These are phyloP conservation scores for Botryosphaeria agaves DNA, from an alignment of 2,329 filamentous ascomycete species.

Conservation along the genomic window DNA sequence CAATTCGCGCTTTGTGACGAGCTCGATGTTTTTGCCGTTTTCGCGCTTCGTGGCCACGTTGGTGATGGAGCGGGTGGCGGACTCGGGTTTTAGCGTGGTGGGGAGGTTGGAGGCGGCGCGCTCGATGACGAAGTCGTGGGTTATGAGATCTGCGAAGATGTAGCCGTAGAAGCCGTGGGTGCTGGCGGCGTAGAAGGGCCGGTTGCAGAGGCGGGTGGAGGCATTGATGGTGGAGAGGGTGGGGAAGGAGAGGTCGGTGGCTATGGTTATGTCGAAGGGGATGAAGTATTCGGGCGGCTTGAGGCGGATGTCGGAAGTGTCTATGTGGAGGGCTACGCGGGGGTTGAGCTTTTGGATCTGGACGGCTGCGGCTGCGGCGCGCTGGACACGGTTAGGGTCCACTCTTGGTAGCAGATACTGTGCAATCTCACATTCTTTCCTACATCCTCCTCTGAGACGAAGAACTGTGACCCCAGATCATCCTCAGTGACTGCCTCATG, in stretches of 20 bases:
- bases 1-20: slow-evolving; percentile 78
- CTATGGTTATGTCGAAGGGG: slow-evolving; percentile 71
- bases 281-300: slow-evolving; percentile 62
- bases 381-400: slow-evolving; percentile 23
- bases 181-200: slow-evolving; percentile 76
- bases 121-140: slow-evolving; percentile 80
- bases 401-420: background rate
- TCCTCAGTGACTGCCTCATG: slow-evolving; percentile 55
- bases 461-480: slow-evolving; percentile 54
- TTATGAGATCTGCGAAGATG: slow-evolving; percentile 83
- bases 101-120: slow-evolving; percentile 63
- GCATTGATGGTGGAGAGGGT: slow-evolving; percentile 70
- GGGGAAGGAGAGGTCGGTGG: slow-evolving; percentile 66
- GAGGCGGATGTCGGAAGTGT: slow-evolving; percentile 46
- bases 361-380: slow-evolving; percentile 63
- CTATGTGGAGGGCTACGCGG: slow-evolving; percentile 61
- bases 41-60: slow-evolving; percentile 52
- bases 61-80: slow-evolving; percentile 59
- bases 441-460: slow-evolving; percentile 54
- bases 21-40: slow-evolving; percentile 52
- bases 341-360: slow-evolving; percentile 78
- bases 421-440: slow-evolving; percentile 47
- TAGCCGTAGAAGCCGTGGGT: slow-evolving; percentile 87
- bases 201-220: slow-evolving; percentile 58
- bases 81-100: slow-evolving; percentile 44